Evolutionary conservation across 2,329 filamentous ascomycete species (phyloP), one percentile per base, ranked within the genome.

Genomic region (Epichloe sp.): DNA sequence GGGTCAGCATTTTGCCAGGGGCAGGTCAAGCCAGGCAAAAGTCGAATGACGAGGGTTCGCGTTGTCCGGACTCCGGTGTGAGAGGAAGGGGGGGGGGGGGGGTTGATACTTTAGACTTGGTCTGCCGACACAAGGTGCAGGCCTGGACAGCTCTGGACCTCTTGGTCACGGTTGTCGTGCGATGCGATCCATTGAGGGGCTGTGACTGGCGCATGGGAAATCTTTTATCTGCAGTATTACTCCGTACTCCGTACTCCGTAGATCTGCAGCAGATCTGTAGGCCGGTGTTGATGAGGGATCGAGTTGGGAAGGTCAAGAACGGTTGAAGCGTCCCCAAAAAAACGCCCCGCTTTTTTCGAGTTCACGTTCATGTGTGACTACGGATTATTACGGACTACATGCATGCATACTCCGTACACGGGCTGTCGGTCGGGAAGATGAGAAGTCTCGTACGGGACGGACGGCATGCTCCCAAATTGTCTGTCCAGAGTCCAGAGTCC

Each of bases 81-180:
- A 21, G 2, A 2, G 15, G 26, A 17, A n/a, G 6, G 4, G 0
- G 1, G 6, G 23, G 26, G 34, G 21, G 14, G 1, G 1, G 23
- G 6, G 6, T 7, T 12, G 36, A 34, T 46, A 60, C 59, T 51
- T 58, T 61, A 47, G 58, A 59, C 52, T 61, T 61, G 37, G 55
- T 58, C 38, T 56, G 55, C 35, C 58, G 50, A 43, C 59, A 60
- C 1, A 50, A 43, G 47, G 56, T 57, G 51, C 59, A 60, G 15
- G 59, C 59, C 26, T 57, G 53, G 17, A 55, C 53, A 15, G 58
- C 59, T 40, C 59, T 52, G 12, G 55, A 53, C 19, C 59, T 53
- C 48, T 53, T 60, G n/a, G 53, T 55, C 43, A 61, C 41, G 4
- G 57, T 31, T 31, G 56, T 38, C 55, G 56, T 44, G 40, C 48